Percentiles rank a stretch among this genome's conserved stretches.
Conservation (phyloP, 192 early-diverging fungal species). For the Rhizoclosmatium globosum region DNA sequence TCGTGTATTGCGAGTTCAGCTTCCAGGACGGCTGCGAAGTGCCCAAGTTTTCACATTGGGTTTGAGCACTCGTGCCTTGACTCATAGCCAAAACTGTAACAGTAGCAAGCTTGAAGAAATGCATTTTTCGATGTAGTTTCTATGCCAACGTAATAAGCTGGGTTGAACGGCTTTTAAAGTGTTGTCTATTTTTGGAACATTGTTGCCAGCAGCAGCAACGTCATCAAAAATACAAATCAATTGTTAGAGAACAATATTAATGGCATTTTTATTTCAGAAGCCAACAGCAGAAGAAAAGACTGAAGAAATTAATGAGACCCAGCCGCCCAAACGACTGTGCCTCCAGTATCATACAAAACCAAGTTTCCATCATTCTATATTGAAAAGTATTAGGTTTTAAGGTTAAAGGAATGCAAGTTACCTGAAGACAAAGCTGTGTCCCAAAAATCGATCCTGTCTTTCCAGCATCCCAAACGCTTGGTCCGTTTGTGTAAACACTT, state of each 20-base stretch:
- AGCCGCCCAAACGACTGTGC: not conserved
- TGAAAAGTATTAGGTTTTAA: not conserved
- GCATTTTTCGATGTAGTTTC: too few species aligned
- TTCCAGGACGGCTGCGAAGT: not conserved
- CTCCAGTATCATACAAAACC: not conserved
- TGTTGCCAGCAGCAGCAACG: too few species aligned
- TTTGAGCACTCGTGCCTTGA: not conserved
- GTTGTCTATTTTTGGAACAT: too few species aligned
- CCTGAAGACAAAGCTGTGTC: not conserved
- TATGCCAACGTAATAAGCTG: too few species aligned
- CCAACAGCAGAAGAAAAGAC: too few species aligned
- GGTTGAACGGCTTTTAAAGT: too few species aligned
- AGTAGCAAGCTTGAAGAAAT: too few species aligned
- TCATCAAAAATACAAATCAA: too few species aligned
- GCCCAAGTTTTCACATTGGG: not conserved
- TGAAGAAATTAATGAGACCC: not conserved
- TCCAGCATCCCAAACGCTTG: not conserved
- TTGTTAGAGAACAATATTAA: too few species aligned
- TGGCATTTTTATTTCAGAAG: too few species aligned
- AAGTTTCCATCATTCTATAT: not conserved
- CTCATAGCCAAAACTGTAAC: not conserved
- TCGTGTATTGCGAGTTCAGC: not conserved
- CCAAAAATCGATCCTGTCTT: not conserved
- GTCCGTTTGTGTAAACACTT: not conserved
- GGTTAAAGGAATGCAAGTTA: not conserved